Evolutionary conservation across 2,329 filamentous ascomycete species (phyloP).

Genomic region (Trichoderma sp.): DNA sequence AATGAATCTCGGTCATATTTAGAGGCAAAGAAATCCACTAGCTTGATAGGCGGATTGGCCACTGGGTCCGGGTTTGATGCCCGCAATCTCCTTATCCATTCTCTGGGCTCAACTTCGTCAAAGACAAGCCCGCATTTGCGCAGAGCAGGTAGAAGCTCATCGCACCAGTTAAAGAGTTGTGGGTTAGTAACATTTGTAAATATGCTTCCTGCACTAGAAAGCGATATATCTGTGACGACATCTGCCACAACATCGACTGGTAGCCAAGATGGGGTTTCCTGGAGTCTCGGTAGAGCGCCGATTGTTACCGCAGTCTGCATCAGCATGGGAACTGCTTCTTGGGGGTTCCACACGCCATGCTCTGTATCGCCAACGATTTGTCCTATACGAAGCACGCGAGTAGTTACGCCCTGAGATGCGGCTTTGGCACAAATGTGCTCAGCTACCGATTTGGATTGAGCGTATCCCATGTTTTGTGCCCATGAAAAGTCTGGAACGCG

Average conservation of each 20-base stretch:
- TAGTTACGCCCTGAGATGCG: conserved; percentile 39
- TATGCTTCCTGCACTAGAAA: neutral
- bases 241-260: conserved; percentile 12
- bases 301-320: conserved; percentile 51
- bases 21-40: conserved; percentile 12
- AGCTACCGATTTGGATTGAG: conserved; percentile 46
- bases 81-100: conserved; percentile 16
- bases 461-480: conserved; percentile 50
- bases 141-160: conserved; percentile 6
- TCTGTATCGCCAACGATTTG: conserved; percentile 54
- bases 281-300: conserved; percentile 47
- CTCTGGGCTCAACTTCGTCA: conserved; percentile 13
- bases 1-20: conserved; percentile 17
- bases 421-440: conserved; percentile 46
- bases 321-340: conserved; percentile 57
- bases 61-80: conserved; percentile 1
- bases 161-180: neutral
- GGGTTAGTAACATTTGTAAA: conserved; percentile 6
- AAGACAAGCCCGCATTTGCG: conserved; percentile 12
- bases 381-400: conserved; percentile 51
- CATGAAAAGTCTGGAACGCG: conserved; percentile 41
- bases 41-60: conserved; percentile 2
- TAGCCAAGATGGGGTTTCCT: conserved; percentile 18
- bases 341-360: conserved; percentile 54
- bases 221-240: conserved; percentile 10